Conservation (phyloP, 805 yeast species). For the Kodamaea hsintzibuensis region DNA sequence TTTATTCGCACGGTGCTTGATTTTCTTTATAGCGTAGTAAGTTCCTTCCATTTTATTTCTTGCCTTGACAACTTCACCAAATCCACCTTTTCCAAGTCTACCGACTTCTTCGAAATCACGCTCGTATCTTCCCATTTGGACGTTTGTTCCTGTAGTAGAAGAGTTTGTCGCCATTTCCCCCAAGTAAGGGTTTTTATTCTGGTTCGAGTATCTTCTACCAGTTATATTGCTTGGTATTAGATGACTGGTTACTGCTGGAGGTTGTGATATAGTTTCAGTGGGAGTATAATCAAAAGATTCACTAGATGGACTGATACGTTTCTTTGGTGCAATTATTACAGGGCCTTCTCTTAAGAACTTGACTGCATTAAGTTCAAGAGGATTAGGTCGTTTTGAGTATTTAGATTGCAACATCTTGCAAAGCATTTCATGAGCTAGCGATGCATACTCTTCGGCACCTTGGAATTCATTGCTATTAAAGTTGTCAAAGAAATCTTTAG, state of each 20-base stretch:
- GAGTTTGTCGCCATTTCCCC: constrained; percentile 7
- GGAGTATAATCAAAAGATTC: background rate
- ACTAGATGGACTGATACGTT: background rate
- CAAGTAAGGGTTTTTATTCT: constrained; percentile 13
- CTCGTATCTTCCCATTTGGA: constrained; percentile 67
- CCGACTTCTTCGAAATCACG: constrained; percentile 96
- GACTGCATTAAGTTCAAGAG: constrained; percentile 81
- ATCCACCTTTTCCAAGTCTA: constrained; percentile 89
- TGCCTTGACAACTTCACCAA: constrained; percentile 98
- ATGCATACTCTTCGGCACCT: constrained; percentile 67
- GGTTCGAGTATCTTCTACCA: constrained; percentile 24
- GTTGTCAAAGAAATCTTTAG: constrained; percentile 36
- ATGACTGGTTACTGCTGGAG: background rate
- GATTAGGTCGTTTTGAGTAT: constrained; percentile 73
- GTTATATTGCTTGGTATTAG: background rate
- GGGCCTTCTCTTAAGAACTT: constrained; percentile 78
- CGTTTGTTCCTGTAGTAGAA: constrained; percentile 8
- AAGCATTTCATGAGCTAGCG: constrained; percentile 65
- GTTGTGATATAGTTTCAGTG: background rate
- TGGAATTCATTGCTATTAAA: constrained; percentile 37
- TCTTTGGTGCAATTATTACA: background rate
- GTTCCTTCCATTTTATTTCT: constrained; percentile 92
- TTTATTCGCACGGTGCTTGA: constrained; percentile 78
- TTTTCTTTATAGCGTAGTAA: constrained; percentile 90
- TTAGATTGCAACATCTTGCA: constrained; percentile 62